Base-by-base conservation (phyloP, 2,329 filamentous ascomycete genomes). In the Golovinomyces cichoracearum region DNA sequence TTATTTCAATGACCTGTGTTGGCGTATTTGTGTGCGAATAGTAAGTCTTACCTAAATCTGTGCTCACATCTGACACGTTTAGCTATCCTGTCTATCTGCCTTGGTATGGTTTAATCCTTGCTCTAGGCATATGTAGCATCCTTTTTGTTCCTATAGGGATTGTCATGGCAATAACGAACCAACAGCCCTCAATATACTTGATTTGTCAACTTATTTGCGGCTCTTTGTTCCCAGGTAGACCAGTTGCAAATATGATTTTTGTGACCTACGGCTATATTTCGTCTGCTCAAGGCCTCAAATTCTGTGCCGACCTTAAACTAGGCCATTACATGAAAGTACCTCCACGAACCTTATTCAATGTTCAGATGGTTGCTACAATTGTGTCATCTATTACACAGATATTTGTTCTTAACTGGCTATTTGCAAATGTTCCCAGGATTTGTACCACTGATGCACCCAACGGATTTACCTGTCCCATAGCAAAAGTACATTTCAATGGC, bases 201-300 rank as follows among this genome's bases (percentile, higher is more conserved):
- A 82, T 90, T 56, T 88, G 83, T 61, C 83, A 90, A 63, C 71
- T 92, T 50, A 78, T 90, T 53, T 88, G 82, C 53, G 84, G 84
- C 48, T 76, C 73, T 47, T 69, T 84, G 15, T 92, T 92, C 60
- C 83, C 83, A 0, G 84, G 84, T 25, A 78, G 80, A 1, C 84
- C 84, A 1, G 82, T 92, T 10, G 84, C 83, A 47, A 90, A 92
- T 62, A 92, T 92, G 84, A 82, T 92, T 31, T 93, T 92, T 57
- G 83, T 88, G 45, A 90, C 83, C 0, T 93, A 90, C 60, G 83
- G 83, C 52, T 92, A 90, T 63, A 90, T 90, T 58, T 85, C 81
- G 4, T 86, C 81, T 0, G 81, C 83, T 0, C 84, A 93, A 64
- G 84, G 84, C 25, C 80, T 92, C 61, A 90, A 92, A 60, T 93